A percentile compares a stretch with the other conserved stretches of the same genome.
These are phyloP conservation scores for Xylariaceae sp. DNA, from an alignment of 2,329 filamentous ascomycete species.

Conservation along the genomic window DNA sequence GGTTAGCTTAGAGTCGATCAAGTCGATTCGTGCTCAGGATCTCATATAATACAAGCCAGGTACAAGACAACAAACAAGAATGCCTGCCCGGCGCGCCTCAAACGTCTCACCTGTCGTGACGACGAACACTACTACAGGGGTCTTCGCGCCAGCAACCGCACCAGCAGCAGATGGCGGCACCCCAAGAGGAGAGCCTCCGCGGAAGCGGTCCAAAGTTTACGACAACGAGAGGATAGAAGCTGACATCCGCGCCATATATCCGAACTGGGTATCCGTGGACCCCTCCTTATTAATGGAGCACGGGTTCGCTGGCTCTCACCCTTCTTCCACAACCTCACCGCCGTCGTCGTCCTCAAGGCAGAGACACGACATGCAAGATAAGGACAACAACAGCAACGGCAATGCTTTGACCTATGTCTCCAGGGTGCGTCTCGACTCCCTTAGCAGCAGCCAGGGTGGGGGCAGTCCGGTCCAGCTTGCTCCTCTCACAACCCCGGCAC, in stretches of 20 bases:
- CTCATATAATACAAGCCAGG: neutral
- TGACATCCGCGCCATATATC: constrained; percentile 5
- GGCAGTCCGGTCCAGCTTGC: no score
- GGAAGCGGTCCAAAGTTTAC: constrained; percentile 2
- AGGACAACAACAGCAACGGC: neutral
- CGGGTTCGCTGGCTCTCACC: constrained; percentile 5
- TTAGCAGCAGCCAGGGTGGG: neutral
- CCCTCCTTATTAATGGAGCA: constrained; percentile 4
- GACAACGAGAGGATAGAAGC: constrained; percentile 4
- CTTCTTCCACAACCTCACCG: neutral
- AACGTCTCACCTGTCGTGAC: neutral
- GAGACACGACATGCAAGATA: neutral
- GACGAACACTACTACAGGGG: neutral
- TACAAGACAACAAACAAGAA: neutral
- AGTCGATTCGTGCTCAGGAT: neutral
- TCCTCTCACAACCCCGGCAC: no score
- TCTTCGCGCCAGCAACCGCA: neutral
- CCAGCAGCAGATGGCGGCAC: neutral
- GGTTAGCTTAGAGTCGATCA: neutral
- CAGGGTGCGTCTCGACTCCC: neutral
- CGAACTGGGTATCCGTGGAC: constrained; percentile 10
- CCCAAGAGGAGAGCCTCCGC: neutral
- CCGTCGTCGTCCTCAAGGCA: neutral
- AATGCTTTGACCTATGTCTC: neutral
- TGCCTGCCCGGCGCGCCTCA: neutral